Conservation (phyloP, 2,329 filamentous ascomycete species). For the Colletotrichum sp. region DNA sequence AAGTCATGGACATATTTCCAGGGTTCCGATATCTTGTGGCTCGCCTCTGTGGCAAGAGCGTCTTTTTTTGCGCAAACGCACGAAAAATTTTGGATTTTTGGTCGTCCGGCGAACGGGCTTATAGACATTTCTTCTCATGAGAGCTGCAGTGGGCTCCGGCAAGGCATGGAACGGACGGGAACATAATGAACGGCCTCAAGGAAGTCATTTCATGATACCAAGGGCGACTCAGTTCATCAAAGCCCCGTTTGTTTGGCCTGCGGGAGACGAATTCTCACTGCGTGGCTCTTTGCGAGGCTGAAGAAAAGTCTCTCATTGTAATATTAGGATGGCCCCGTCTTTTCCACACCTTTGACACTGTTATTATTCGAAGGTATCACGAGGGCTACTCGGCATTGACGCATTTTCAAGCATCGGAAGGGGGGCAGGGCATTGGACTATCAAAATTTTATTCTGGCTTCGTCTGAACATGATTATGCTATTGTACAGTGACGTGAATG, state of each 20-base stretch:
- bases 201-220: constrained; percentile 1
- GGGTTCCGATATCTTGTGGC: not conserved
- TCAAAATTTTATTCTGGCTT: constrained; percentile 9
- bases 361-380: not conserved
- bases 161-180: not conserved
- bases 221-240: not conserved
- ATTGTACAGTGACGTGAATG: constrained; percentile 10
- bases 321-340: not conserved
- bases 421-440: not conserved
- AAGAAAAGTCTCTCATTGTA: constrained; percentile 8
- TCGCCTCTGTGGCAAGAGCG: constrained; percentile 7
- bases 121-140: constrained; percentile 1
- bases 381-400: not conserved
- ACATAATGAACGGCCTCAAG: constrained; percentile 3
- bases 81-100: not conserved
- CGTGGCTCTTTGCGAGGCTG: not conserved
- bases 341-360: not conserved
- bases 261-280: not conserved
- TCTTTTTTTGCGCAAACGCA: not conserved
- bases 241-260: not conserved
- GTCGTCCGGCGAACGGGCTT: constrained; percentile 2
- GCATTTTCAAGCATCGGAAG: not conserved
- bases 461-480: constrained; percentile 17
- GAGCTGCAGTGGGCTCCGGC: constrained; percentile 1
- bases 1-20: constrained; percentile 2